Percentiles rank a stretch among this genome's conserved stretches.
Evolutionary conservation across 345 rosid species (phyloP).

Genomic region (Eucalyptus pumila): DNA sequence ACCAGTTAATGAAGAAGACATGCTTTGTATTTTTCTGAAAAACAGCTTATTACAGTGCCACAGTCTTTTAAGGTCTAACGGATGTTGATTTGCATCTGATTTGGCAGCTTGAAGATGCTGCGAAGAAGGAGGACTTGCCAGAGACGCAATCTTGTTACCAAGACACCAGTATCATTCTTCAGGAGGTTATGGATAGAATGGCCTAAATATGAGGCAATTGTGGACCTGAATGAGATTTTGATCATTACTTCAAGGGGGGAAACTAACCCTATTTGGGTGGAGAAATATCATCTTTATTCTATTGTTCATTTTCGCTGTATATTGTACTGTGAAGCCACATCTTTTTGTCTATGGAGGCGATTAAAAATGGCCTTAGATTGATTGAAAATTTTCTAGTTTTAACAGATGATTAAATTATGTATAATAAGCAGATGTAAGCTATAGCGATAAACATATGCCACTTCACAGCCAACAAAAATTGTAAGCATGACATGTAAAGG

Average conservation of each 20-base stretch:
- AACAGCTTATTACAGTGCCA: not conserved
- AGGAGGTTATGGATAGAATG: conserved; percentile 63
- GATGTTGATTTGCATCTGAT: not conserved
- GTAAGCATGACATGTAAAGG: not conserved
- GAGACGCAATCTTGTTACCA: conserved; percentile 40
- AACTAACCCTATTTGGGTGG: not conserved
- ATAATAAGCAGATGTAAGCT: not conserved
- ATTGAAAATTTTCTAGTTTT: not conserved
- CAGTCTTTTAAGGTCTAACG: not conserved
- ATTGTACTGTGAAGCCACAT: not conserved
- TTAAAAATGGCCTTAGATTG: not conserved
- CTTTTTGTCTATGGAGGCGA: not conserved
- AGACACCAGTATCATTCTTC: conserved; percentile 45
- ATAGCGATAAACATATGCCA: not conserved
- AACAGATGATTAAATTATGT: not conserved
- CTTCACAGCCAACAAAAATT: not conserved
- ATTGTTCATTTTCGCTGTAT: not conserved
- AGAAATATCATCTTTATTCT: not conserved
- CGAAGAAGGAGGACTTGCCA: conserved; percentile 32
- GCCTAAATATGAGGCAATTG: not conserved
- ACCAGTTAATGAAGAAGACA: not conserved
- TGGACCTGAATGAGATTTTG: not conserved
- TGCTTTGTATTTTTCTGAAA: not conserved
- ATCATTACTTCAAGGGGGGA: not conserved
- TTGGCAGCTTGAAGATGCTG: conserved; percentile 62